phyloP scores from a whole-genome alignment of 352 stramenopile genomes.

The Globisporangium abappressorium region DNA sequence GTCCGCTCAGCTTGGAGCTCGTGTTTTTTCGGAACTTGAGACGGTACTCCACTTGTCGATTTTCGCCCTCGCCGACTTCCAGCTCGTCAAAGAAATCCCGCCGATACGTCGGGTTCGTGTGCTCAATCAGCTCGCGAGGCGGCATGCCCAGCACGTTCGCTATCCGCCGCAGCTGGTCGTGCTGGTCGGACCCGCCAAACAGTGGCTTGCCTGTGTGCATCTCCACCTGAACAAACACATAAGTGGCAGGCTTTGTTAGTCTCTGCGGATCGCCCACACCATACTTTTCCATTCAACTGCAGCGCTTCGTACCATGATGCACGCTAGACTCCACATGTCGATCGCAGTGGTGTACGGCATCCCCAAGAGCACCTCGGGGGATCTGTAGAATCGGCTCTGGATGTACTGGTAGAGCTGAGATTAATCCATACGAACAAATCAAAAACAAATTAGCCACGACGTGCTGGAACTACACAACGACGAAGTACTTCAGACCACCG shows the following conservation, averaged over 20 bases:
- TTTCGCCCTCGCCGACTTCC: conserved; percentile 51
- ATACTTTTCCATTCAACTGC: background rate
- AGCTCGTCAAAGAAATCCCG: conserved; percentile 92
- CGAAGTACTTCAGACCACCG: background rate
- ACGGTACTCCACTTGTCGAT: conserved; percentile 55
- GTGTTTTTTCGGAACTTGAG: conserved; percentile 61
- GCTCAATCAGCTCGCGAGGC: conserved; percentile 89
- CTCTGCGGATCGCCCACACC: background rate
- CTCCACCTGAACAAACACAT: conserved; percentile 48
- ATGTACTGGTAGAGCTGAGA: conserved; percentile 96
- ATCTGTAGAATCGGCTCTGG: conserved; percentile 97
- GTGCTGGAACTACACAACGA: no score
- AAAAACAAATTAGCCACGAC: background rate
- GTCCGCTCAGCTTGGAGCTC: conserved; percentile 32
- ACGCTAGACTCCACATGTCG: conserved; percentile 90
- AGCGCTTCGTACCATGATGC: conserved; percentile 51
- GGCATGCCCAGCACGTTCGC: conserved; percentile 94
- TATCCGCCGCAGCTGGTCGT: conserved; percentile 98
- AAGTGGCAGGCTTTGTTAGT: background rate
- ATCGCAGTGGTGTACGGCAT: conserved; percentile 82
- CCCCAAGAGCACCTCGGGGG: conserved; percentile 84
- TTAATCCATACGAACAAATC: background rate
- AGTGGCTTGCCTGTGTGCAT: conserved; percentile 98
- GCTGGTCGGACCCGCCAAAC: conserved; percentile 95
- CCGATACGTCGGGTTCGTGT: conserved; percentile 75